These are phyloP conservation scores for Solanum rostratum DNA, from an alignment of 257 asterid genomes.

Conservation along the genomic window DNA sequence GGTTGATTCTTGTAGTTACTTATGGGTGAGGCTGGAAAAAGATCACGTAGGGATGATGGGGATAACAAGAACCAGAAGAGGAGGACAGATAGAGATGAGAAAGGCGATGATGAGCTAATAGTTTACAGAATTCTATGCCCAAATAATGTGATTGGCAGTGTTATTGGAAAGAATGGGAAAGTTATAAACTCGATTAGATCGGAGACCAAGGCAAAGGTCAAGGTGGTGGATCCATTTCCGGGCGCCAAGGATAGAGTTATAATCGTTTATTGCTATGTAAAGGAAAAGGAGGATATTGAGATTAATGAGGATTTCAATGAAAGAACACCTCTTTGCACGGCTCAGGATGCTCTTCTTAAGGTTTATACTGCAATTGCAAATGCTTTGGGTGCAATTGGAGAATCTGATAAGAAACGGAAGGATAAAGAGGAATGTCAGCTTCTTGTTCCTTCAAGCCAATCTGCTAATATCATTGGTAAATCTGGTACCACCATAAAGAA, in stretches of 20 bases:
- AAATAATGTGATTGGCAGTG: slow-evolving; percentile 69
- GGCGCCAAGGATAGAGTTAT: slow-evolving; percentile 79
- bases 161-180: slow-evolving; percentile 93
- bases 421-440: slow-evolving; percentile 73
- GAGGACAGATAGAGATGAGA: slow-evolving; percentile 65
- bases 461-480: slow-evolving; percentile 86
- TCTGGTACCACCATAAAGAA: slow-evolving; percentile 77
- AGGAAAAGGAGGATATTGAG: slow-evolving; percentile 65
- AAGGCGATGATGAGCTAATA: slow-evolving; percentile 47
- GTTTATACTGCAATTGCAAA: slow-evolving; percentile 70
- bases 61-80: slow-evolving; percentile 58
- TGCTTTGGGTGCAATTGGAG: slow-evolving; percentile 48
- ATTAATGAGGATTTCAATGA: slow-evolving; percentile 57
- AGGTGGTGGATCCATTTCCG: slow-evolving; percentile 90
- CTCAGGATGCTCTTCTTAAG: slow-evolving; percentile 84
- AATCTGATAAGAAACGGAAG: slow-evolving; percentile 41
- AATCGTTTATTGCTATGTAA: slow-evolving; percentile 56
- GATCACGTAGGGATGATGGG: slow-evolving; percentile 43
- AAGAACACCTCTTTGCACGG: slow-evolving; percentile 55
- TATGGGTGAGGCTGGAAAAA: slow-evolving; percentile 77
- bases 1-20: not conserved
- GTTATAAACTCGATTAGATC: slow-evolving; percentile 75
- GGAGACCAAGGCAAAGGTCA: slow-evolving; percentile 79
- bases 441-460: slow-evolving; percentile 88
- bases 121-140: slow-evolving; percentile 85